Evolutionary conservation across 2,329 filamentous ascomycete genomes (phyloP), one percentile per base, ranked within the genome.

Genomic region (Diaporthe humulicola): DNA sequence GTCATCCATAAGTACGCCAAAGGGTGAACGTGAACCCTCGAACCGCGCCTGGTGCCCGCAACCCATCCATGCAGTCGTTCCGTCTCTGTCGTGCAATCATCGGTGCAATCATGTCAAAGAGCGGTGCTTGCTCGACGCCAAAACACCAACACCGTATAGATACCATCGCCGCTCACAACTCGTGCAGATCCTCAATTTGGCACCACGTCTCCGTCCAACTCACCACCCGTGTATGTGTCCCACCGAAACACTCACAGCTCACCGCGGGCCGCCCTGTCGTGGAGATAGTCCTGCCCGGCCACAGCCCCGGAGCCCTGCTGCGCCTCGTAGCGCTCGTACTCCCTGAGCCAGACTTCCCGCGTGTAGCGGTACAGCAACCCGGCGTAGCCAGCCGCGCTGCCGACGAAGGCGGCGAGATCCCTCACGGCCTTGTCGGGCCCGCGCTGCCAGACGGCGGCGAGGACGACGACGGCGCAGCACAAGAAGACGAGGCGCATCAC

Each of bases 401-500:
- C 80, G 14, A 81, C 85, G 42, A 89, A 75, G 1, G 85, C 84
- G 25, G 85, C 83, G 17, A 85, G 79, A 83, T 97, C 94, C 75
- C 88, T 86, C 19, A 90, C 84, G 77, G 92, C 92, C 74, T 90
- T 90, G 77, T 91, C 90, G 22, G 93, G 81, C 0, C 95, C 92
- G 3, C 94, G 86, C 80, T 92, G 91, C 82, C 89, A 93, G 4
- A 93, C 86, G 75, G 88, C 87, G 25, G 91, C 85, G 0, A 87
- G 87, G 0, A 91, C 56, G 0, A 87, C 86, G 6, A 88, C 84
- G 3, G 96, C 78, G 2, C 85, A 82, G 1, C 88, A 89, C 91
- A 92, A 97, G 77, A 95, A 91, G 2, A 90, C 82, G 56, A 95
- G 78, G 33, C 89, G 85, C 77, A 94, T 82, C 15, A 88, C 87